Conservation (phyloP, 2,329 filamentous ascomycete species). For the Ceratocystis cacaofunesta region DNA sequence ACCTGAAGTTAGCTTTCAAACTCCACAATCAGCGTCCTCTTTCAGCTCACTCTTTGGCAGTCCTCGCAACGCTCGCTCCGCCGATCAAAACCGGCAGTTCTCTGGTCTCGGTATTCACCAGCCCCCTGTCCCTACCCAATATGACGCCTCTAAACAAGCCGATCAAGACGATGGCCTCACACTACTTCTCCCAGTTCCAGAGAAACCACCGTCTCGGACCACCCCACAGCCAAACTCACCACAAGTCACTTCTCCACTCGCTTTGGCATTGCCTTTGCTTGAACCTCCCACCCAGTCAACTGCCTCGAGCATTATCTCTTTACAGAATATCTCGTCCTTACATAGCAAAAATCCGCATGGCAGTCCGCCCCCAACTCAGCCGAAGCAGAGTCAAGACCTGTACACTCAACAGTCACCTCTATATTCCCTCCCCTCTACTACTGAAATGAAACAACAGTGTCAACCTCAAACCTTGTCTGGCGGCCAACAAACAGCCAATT, state of each 20-base stretch:
- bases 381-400: background rate
- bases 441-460: background rate
- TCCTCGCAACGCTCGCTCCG: background rate
- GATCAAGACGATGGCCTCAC: background rate
- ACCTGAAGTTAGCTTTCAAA: slow-evolving; percentile 4
- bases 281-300: background rate
- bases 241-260: background rate
- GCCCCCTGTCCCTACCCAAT: too few species aligned
- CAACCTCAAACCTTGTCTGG: background rate
- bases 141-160: background rate
- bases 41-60: background rate
- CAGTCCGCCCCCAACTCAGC: background rate
- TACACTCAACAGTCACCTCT: background rate
- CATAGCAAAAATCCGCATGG: background rate
- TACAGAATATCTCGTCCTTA: background rate
- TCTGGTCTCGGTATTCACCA: background rate
- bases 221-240: background rate
- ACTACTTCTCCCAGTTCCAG: background rate
- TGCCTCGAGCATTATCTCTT: background rate
- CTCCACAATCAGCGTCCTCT: slow-evolving; percentile 1
- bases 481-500: background rate
- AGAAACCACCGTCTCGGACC: background rate
- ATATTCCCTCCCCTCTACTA: background rate
- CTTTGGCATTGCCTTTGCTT: background rate
- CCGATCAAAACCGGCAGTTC: background rate